Percentiles rank a stretch among this genome's conserved stretches.
phyloP scores from a whole-genome alignment of 352 stramenopile species.

The Elongisporangium prolatum region DNA sequence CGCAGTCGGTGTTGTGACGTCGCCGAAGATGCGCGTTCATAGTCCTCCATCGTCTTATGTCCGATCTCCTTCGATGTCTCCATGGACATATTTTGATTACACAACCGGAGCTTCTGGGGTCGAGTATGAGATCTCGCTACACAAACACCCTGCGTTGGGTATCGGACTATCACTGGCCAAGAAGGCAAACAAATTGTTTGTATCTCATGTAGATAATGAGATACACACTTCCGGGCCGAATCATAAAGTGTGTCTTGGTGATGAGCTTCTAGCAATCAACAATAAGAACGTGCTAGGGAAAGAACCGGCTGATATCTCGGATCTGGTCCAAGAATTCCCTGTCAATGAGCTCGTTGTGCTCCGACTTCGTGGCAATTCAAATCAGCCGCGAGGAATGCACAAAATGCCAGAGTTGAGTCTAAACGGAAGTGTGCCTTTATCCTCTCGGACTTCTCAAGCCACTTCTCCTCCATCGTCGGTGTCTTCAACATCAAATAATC shows the following conservation, averaged over 20 bases:
- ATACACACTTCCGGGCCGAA: constrained; percentile 12
- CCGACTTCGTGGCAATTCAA: constrained; percentile 39
- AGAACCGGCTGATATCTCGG: constrained; percentile 21
- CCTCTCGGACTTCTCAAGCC: not conserved
- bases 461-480: constrained; percentile 1
- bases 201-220: constrained; percentile 21
- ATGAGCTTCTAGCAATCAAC: constrained; percentile 69
- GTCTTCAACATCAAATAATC: constrained; percentile 4
- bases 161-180: constrained; percentile 44
- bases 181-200: constrained; percentile 31
- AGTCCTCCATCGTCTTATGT: constrained; percentile 7
- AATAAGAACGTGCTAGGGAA: constrained; percentile 41
- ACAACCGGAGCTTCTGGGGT: constrained; percentile 52
- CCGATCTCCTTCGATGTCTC: constrained; percentile 45
- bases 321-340: constrained; percentile 26
- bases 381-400: constrained; percentile 9
- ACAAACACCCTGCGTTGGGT: constrained; percentile 27
- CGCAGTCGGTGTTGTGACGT: constrained; percentile 51
- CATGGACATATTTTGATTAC: constrained; percentile 76
- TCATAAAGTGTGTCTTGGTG: constrained; percentile 19
- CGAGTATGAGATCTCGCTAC: constrained; percentile 60
- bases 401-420: not conserved
- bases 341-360: constrained; percentile 29
- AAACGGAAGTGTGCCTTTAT: not conserved
- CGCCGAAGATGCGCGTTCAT: constrained; percentile 22